Evolutionary conservation across 345 rosid genomes (phyloP), one percentile per base, ranked within the genome.

Genomic region (Arabis hirsuta): DNA sequence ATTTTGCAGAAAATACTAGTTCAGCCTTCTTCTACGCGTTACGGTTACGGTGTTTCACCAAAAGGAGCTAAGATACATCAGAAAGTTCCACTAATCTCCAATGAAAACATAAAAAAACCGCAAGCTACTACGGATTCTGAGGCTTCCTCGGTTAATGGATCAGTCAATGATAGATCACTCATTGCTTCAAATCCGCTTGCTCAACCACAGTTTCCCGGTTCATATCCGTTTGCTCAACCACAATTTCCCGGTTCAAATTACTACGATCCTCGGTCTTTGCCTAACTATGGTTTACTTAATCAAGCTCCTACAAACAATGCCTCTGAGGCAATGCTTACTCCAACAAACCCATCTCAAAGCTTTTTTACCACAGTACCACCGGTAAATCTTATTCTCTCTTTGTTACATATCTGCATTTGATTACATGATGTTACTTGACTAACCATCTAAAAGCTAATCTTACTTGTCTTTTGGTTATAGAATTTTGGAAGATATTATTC

Each of bases 401-500:
- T 29, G 16, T 47, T 16, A 31, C 54, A 29, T 43, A 0, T 50
- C 7, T 50, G 13, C 13, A 10, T 52, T 26, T 12, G 9, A 16
- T 60, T 31, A 42, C 42, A 54, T 24, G 32, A 36, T 36, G 41
- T 9, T 9, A 36, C 41, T 36, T 8, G 11, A 36, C 11, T 36
- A 36, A 9, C n/a, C 24, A 45, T 12, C 7, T 20, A 31, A 14
- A 22, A 39, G 50, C 9, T 59, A 59, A 14, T 48, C 7, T 16
- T 31, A 24, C 14, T 62, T 74, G 39, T 60, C 32, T 52, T 32
- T 58, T 77, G 60, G 20, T 65, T 74, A 9, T 75, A 43, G 74
- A 80, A 42, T 26, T 48, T 74, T 27, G 85, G 75, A 69, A 82
- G 76, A 70, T 74, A 78, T 69, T 77, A 73, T 68, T 83, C 75